Percentiles rank a stretch among this genome's conserved stretches.
These are phyloP conservation scores for Fusarium globosum DNA, from an alignment of 2,329 filamentous ascomycete species.

Conservation along the genomic window DNA sequence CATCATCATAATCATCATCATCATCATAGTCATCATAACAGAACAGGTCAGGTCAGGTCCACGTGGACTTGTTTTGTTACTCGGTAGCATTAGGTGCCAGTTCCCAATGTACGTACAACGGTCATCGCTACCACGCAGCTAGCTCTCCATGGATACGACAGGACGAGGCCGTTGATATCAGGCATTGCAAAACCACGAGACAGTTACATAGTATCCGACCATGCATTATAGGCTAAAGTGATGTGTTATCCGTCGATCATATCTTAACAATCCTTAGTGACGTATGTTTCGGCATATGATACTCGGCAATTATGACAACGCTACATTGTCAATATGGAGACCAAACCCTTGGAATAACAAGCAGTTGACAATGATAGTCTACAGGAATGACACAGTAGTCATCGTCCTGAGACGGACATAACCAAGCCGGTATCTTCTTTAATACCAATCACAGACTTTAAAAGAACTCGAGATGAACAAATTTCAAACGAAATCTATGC, in stretches of 20 bases:
- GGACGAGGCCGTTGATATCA: not conserved
- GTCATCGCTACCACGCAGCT: not conserved
- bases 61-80: constrained; percentile 18
- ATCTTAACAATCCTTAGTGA: constrained; percentile 11
- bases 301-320: constrained; percentile 1
- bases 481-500: not conserved
- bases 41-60: constrained; percentile 8
- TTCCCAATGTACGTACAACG: not conserved
- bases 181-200: constrained; percentile 10
- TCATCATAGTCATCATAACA: not conserved
- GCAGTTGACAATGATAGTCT: not conserved
- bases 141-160: constrained; percentile 3
- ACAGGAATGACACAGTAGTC: not conserved
- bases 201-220: not conserved
- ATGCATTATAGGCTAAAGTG: constrained; percentile 7
- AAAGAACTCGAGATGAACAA: not conserved
- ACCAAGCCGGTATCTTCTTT: not conserved
- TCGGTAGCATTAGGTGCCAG: constrained; percentile 3
- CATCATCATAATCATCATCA: not conserved
- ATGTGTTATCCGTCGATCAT: constrained; percentile 18
- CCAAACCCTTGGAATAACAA: not conserved
- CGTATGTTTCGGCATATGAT: constrained; percentile 18
- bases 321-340: not conserved
- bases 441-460: not conserved
- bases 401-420: not conserved